Percentiles rank a stretch among this genome's conserved stretches.
Evolutionary conservation across 2,329 filamentous ascomycete genomes (phyloP).

Genomic region (Pezicula rhizophila): DNA sequence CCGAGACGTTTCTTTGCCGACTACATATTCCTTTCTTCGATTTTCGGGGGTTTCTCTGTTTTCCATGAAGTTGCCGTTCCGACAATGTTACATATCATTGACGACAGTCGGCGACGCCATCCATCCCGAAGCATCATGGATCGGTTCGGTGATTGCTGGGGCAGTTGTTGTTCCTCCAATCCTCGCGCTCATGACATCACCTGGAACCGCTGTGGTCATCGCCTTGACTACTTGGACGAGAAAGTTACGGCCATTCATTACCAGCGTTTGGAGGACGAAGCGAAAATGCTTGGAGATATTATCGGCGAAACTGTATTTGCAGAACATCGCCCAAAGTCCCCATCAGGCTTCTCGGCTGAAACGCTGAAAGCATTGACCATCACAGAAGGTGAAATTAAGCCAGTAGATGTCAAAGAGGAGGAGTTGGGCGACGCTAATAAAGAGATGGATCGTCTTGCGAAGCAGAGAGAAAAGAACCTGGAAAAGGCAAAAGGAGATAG

Average conservation of each 20-base stretch:
- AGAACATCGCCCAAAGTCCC: background rate
- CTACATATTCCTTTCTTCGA: constrained; percentile 22
- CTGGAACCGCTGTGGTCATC: constrained; percentile 2
- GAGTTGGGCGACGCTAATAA: background rate
- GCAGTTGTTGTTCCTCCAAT: background rate
- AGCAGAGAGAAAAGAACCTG: constrained; percentile 2
- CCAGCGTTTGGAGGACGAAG: background rate
- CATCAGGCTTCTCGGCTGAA: background rate
- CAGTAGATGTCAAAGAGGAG: background rate
- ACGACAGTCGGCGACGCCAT: constrained; percentile 16
- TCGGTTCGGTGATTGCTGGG: constrained; percentile 2
- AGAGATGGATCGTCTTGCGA: constrained; percentile 1
- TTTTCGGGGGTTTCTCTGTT: constrained; percentile 18
- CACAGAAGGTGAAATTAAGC: background rate
- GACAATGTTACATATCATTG: constrained; percentile 28
- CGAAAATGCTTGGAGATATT: background rate
- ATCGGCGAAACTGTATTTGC: background rate
- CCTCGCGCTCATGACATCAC: background rate
- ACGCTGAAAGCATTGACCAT: background rate
- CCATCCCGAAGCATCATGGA: background rate
- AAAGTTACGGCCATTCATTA: constrained; percentile 1
- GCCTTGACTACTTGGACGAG: constrained; percentile 1
- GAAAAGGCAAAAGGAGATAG: background rate
- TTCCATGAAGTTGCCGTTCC: constrained; percentile 30
- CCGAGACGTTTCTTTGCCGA: constrained; percentile 28